phyloP scores from a whole-genome alignment of 1,284 basidiomycete genomes.

The Ceratobasidium sp. region DNA sequence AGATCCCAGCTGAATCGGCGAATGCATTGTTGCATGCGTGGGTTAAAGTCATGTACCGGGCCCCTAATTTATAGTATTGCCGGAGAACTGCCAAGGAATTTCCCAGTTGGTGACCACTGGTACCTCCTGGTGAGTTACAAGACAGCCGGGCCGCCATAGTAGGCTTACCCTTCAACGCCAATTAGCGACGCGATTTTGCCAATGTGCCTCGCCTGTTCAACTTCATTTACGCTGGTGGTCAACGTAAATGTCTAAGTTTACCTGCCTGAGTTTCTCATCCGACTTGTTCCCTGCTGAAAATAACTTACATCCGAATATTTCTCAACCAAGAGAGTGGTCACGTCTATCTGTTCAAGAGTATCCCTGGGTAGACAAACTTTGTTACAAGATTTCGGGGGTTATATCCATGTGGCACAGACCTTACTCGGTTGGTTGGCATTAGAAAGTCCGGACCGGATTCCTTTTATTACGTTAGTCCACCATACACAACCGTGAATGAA shows the following conservation, averaged over 20 bases:
- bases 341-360: conserved; percentile 91
- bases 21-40: conserved; percentile 91
- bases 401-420: conserved; percentile 55
- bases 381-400: neutral
- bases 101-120: conserved; percentile 83
- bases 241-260: conserved; percentile 68
- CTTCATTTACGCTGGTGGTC: conserved; percentile 63
- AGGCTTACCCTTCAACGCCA: conserved; percentile 81
- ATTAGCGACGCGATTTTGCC: conserved; percentile 85
- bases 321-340: conserved; percentile 75
- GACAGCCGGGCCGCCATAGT: neutral
- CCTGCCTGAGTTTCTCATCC: neutral
- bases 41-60: conserved; percentile 86
- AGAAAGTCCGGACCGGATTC: conserved; percentile 66
- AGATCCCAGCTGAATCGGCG: conserved; percentile 79
- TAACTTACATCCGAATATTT: conserved; percentile 71
- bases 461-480: neutral
- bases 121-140: neutral
- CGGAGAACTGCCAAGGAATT: conserved; percentile 83
- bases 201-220: conserved; percentile 64
- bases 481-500: neutral
- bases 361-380: conserved; percentile 59
- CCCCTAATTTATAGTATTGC: conserved; percentile 81
- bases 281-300: neutral
- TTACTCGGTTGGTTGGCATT: conserved; percentile 73